These are phyloP conservation scores for Porogramme epimiltina DNA, from an alignment of 1,284 basidiomycete species.

Conservation along the genomic window DNA sequence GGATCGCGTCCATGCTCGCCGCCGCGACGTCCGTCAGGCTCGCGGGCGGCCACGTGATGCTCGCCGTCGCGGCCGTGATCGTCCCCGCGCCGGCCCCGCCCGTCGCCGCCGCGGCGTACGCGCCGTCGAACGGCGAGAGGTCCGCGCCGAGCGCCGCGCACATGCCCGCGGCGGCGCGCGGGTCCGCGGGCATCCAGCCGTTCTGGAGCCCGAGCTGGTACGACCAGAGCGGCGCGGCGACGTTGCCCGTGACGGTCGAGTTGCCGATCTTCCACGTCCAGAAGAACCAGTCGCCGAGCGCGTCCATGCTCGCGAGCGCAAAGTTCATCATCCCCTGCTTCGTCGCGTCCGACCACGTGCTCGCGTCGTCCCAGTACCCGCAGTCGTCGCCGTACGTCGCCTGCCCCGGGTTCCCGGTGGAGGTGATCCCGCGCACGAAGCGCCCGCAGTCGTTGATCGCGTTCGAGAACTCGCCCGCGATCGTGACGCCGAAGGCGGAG, in stretches of 20 bases:
- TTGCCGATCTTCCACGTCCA: slow-evolving; percentile 83
- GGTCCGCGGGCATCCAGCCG: slow-evolving; percentile 85
- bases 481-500: slow-evolving; percentile 46
- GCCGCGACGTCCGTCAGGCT: slow-evolving; percentile 44
- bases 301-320: slow-evolving; percentile 61
- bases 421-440: slow-evolving; percentile 47
- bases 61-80: slow-evolving; percentile 48
- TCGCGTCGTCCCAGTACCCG: slow-evolving; percentile 57
- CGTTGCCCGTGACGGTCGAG: slow-evolving; percentile 53
- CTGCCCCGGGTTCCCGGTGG: not conserved
- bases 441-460: slow-evolving; percentile 52
- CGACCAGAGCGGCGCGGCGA: slow-evolving; percentile 78
- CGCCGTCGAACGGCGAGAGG: slow-evolving; percentile 51
- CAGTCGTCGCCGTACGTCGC: slow-evolving; percentile 56
- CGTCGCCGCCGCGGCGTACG: slow-evolving; percentile 71
- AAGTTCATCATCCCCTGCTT: slow-evolving; percentile 62
- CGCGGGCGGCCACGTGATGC: slow-evolving; percentile 64
- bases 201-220: slow-evolving; percentile 78
- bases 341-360: slow-evolving; percentile 55
- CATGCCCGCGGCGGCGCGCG: slow-evolving; percentile 64
- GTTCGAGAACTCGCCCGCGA: slow-evolving; percentile 52
- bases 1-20: slow-evolving; percentile 46
- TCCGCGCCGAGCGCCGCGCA: slow-evolving; percentile 60
- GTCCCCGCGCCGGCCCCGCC: slow-evolving; percentile 75
- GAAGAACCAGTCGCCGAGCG: slow-evolving; percentile 63